These are phyloP conservation scores for Phytopythium kandeliae DNA, from an alignment of 352 stramenopile genomes.

Conservation along the genomic window DNA sequence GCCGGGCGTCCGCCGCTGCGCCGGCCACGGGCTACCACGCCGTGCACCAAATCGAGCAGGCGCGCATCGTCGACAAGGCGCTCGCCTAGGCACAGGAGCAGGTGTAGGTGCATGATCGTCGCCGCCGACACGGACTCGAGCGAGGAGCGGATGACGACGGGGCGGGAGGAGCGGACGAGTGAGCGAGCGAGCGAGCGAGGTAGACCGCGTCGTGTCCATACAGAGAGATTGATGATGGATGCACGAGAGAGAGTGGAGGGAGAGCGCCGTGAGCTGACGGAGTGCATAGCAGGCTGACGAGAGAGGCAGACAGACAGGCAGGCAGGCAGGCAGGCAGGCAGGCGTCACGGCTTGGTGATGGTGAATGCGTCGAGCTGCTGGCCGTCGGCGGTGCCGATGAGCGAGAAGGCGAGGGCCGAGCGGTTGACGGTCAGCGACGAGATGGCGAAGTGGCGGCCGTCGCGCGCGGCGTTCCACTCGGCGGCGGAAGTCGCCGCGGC, in stretches of 20 bases:
- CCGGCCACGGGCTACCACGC: conserved; percentile 95
- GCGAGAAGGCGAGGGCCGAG: conserved; percentile 24
- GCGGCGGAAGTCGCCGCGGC: too few species aligned
- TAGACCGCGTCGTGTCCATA: too few species aligned
- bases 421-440: conserved; percentile 21
- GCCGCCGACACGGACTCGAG: too few species aligned
- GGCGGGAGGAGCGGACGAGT: too few species aligned
- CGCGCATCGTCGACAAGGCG: conserved; percentile 88
- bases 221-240: too few species aligned
- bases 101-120: too few species aligned
- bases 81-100: conserved; percentile 55
- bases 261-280: too few species aligned
- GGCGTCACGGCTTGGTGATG: conserved; percentile 22
- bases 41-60: conserved; percentile 93
- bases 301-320: too few species aligned
- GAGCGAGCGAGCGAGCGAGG: too few species aligned
- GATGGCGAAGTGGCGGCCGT: conserved; percentile 35
- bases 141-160: too few species aligned
- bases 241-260: too few species aligned
- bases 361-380: conserved; percentile 30
- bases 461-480: conserved; percentile 25
- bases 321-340: too few species aligned
- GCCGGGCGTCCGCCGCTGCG: conserved; percentile 91
- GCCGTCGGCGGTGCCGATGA: conserved; percentile 18
- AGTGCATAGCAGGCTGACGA: background rate